Percentiles rank a stretch among this genome's conserved stretches.
These are phyloP conservation scores for Harringtonia lauricola DNA, from an alignment of 2,329 filamentous ascomycete genomes.

Conservation along the genomic window DNA sequence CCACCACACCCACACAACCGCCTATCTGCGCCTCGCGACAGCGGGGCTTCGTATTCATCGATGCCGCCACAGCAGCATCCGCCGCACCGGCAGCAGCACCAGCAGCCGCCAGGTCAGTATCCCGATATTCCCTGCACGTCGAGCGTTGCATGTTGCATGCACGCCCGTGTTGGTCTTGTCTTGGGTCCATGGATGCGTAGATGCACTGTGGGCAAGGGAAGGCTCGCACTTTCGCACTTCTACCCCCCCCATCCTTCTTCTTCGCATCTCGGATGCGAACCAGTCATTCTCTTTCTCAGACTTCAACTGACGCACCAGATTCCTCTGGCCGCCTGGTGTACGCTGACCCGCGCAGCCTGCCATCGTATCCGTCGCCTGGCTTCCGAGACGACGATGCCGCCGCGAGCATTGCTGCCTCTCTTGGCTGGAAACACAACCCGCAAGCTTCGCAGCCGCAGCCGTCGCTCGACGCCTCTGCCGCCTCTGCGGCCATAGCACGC, in stretches of 20 bases:
- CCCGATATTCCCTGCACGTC: no score
- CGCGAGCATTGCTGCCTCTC: conserved; percentile 61
- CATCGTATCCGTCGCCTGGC: conserved; percentile 61
- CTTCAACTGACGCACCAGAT: not conserved
- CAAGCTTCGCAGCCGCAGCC: not conserved
- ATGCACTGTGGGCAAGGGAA: no score
- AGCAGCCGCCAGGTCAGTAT: not conserved
- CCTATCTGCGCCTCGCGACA: not conserved
- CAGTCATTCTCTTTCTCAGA: not conserved
- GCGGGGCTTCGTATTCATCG: conserved; percentile 9
- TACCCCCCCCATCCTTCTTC: no score
- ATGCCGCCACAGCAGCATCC: conserved; percentile 1
- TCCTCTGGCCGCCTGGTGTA: conserved; percentile 48
- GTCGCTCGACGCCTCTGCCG: conserved; percentile 22
- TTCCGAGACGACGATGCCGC: conserved; percentile 46
- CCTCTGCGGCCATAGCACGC: conserved; percentile 42
- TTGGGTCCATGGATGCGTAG: no score
- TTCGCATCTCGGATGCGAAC: no score
- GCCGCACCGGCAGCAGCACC: not conserved
- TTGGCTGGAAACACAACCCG: conserved; percentile 42
- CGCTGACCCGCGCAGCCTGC: conserved; percentile 61
- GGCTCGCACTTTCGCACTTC: no score
- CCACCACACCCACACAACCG: not conserved
- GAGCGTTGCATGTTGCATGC: no score
- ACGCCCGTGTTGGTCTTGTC: not conserved